Conservation (phyloP, 805 yeast species). For the Komagataella populi region DNA sequence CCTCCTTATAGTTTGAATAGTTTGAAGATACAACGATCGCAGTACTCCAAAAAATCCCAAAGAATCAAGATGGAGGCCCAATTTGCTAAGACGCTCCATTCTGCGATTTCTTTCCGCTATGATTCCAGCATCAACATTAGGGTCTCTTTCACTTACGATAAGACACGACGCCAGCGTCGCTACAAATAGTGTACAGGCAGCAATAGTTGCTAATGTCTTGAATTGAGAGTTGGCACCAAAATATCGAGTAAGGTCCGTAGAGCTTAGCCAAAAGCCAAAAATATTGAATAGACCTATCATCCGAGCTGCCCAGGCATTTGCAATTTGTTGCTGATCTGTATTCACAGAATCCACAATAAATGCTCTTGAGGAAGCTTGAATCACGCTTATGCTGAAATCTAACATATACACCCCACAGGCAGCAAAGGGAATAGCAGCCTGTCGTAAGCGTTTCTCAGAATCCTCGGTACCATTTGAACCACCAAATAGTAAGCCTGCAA, state of each 20-base stretch:
- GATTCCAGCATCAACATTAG: constrained; percentile 26
- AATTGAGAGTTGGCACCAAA: constrained; percentile 37
- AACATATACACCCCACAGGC: constrained; percentile 35
- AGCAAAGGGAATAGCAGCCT: constrained; percentile 32
- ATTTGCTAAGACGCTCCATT: constrained; percentile 15
- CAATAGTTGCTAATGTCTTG: constrained; percentile 30
- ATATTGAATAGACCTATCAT: constrained; percentile 50
- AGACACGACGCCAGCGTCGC: constrained; percentile 26
- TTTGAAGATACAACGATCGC: constrained; percentile 18
- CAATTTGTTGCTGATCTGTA: constrained; percentile 38
- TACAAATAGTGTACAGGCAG: constrained; percentile 24
- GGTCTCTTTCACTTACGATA: constrained; percentile 33
- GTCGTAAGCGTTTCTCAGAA: neutral
- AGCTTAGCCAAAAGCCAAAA: constrained; percentile 39
- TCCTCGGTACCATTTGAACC: constrained; percentile 13
- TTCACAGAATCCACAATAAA: constrained; percentile 49
- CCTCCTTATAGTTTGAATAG: constrained; percentile 18
- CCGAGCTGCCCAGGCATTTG: constrained; percentile 57
- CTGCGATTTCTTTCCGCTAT: constrained; percentile 22
- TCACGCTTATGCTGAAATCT: constrained; percentile 44
- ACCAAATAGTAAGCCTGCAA: constrained; percentile 20
- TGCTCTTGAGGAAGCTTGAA: constrained; percentile 50
- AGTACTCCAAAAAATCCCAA: constrained; percentile 8
- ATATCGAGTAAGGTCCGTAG: constrained; percentile 24
- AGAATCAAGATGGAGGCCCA: constrained; percentile 20